Evolutionary conservation across 768 basidiomycete species (phyloP).

Genomic region (Termitomyces sp.): DNA sequence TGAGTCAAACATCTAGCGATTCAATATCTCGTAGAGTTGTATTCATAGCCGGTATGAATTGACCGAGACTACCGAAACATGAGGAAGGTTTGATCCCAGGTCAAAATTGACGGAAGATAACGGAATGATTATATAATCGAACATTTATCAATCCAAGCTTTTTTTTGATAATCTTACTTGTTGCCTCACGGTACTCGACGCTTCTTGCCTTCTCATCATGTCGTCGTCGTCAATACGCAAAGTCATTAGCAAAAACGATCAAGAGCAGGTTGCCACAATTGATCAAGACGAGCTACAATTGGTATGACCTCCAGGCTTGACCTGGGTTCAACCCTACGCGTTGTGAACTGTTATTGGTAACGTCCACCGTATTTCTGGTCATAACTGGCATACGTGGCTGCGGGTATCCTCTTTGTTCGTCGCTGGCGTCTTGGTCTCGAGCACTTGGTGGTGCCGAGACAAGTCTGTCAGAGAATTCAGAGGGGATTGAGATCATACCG

Average conservation of each 20-base stretch:
- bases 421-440: constrained; percentile 18
- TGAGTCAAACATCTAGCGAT: constrained; percentile 18
- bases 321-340: constrained; percentile 24
- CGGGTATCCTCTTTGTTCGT: constrained; percentile 72
- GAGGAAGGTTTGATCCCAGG: no score
- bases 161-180: not conserved
- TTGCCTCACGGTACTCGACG: not conserved
- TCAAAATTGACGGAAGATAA: no score
- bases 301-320: constrained; percentile 32
- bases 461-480: constrained; percentile 26
- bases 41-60: not conserved
- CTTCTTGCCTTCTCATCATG: constrained; percentile 11
- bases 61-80: no score
- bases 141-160: constrained; percentile 1
- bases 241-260: constrained; percentile 20
- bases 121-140: constrained; percentile 10
- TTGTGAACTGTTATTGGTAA: constrained; percentile 58
- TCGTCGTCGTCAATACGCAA: constrained; percentile 23
- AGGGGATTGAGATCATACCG: constrained; percentile 95
- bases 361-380: constrained; percentile 53
- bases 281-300: constrained; percentile 44
- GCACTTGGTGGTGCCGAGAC: constrained; percentile 17
- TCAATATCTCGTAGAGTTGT: constrained; percentile 23
- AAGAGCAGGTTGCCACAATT: constrained; percentile 20
- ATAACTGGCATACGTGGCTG: constrained; percentile 73